Evolutionary conservation across 2,329 filamentous ascomycete genomes (phyloP).

Genomic region (Alternaria solani): DNA sequence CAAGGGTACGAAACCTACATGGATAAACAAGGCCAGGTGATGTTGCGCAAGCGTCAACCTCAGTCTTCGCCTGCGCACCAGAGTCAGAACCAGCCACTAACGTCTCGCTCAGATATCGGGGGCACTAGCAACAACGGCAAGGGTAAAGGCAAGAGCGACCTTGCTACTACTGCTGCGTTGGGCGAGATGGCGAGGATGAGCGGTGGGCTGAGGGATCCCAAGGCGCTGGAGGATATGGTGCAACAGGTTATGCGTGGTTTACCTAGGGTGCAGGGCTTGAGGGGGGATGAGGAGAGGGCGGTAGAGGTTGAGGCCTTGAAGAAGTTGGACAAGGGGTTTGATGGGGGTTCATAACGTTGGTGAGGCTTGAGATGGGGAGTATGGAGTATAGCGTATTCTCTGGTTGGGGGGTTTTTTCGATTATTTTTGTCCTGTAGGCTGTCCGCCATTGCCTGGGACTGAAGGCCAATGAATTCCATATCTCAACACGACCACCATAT

Average conservation of each 20-base stretch:
- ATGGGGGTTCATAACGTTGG: constrained; percentile 22
- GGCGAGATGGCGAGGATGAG: neutral
- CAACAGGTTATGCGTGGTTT: constrained; percentile 58
- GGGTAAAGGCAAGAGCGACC: constrained; percentile 39
- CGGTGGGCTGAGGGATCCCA: constrained; percentile 51
- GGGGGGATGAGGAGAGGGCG: constrained; percentile 53
- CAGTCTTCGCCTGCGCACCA: constrained; percentile 3
- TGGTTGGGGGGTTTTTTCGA: neutral
- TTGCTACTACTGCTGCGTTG: constrained; percentile 17
- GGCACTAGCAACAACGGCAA: neutral
- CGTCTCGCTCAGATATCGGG: constrained; percentile 15
- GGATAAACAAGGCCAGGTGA: constrained; percentile 59
- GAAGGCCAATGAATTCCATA: too few relatives aligned
- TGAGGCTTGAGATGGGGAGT: too few relatives aligned
- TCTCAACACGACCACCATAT: too few relatives aligned
- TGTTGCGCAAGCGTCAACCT: constrained; percentile 54
- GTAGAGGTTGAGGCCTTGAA: constrained; percentile 48
- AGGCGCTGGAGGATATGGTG: constrained; percentile 54
- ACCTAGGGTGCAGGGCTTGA: constrained; percentile 50
- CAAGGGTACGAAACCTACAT: constrained; percentile 61
- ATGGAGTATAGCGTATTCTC: neutral
- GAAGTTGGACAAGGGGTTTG: constrained; percentile 55
- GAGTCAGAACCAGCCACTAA: constrained; percentile 12
- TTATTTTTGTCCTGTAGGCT: neutral
- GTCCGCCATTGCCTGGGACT: too few relatives aligned